These are phyloP conservation scores for Macrocystidia cucumis DNA, from an alignment of 1,284 basidiomycete species.

Conservation along the genomic window DNA sequence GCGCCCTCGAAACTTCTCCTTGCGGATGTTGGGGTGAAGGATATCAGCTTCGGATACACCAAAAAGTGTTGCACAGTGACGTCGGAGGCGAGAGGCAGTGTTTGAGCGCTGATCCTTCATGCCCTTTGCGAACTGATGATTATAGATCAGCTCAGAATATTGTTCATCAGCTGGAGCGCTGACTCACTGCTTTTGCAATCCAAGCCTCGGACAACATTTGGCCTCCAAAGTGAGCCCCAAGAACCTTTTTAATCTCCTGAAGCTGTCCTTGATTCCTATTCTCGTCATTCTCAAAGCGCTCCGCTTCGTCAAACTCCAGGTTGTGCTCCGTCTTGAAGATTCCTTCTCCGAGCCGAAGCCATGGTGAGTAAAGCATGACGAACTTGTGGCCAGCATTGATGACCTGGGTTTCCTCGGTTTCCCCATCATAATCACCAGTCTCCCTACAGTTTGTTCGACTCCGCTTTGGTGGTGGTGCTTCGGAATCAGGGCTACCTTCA, in stretches of 20 bases:
- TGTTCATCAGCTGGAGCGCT: background rate
- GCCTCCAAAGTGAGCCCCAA: background rate
- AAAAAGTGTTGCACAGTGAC: background rate
- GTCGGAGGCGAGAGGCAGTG: background rate
- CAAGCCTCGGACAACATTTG: background rate
- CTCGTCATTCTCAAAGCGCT: background rate
- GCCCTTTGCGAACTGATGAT: background rate
- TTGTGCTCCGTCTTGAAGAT: background rate
- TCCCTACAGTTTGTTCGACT: background rate
- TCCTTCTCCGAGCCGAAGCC: background rate
- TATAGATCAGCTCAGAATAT: background rate
- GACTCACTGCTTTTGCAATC: background rate
- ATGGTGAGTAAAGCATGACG: background rate
- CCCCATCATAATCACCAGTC: background rate
- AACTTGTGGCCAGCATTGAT: background rate
- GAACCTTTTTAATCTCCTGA: background rate
- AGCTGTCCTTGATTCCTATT: background rate
- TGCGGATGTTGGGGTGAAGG: background rate
- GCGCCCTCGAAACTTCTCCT: background rate
- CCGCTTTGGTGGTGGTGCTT: background rate
- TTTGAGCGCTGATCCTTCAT: background rate
- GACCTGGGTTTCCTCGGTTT: background rate
- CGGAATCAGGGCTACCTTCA: too few species aligned
- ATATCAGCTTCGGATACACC: background rate
- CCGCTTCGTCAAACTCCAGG: background rate